A percentile compares a stretch with the other conserved stretches of the same genome.
Conservation (phyloP, 192 early-diverging fungal genomes). For the Umbelopsis vinacea region DNA sequence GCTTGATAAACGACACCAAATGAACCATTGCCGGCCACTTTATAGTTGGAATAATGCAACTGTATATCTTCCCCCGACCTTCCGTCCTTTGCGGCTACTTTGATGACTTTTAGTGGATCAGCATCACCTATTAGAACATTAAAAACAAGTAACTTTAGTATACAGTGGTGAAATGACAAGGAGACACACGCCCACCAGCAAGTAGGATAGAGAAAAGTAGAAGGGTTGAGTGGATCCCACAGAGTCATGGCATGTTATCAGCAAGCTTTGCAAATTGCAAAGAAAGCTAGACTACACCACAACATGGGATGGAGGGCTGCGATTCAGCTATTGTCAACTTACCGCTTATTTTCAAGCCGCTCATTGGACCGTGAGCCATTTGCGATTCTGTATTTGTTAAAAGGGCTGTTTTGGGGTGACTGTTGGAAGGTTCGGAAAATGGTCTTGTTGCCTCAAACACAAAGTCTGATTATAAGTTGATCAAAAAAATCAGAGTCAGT, state of each 20-base stretch:
- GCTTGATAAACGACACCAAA: conserved; percentile 99
- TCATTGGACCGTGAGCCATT: conserved; percentile 47
- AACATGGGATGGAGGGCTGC: too few relatives aligned
- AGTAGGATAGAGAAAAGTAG: not conserved
- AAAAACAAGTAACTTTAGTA: not conserved
- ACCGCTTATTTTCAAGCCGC: conserved; percentile 44
- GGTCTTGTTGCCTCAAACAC: conserved; percentile 16
- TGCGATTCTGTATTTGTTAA: not conserved
- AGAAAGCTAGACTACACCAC: too few relatives aligned
- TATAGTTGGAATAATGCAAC: conserved; percentile 89
- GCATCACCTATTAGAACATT: conserved; percentile 32
- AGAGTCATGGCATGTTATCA: too few relatives aligned
- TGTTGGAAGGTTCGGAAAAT: conserved; percentile 20
- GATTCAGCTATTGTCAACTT: not conserved
- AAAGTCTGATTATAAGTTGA: not conserved
- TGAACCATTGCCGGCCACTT: conserved; percentile 95
- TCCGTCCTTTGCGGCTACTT: conserved; percentile 89
- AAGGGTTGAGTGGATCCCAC: too few relatives aligned
- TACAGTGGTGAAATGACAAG: not conserved
- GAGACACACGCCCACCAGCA: not conserved
- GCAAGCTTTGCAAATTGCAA: too few relatives aligned
- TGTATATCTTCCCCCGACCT: conserved; percentile 84
- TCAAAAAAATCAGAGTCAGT: not conserved
- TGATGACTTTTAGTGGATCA: conserved; percentile 61
- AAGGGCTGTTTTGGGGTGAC: conserved; percentile 7